These are phyloP conservation scores for Chionographis japonica DNA, from an alignment of 106 monocot genomes.

Conservation along the genomic window DNA sequence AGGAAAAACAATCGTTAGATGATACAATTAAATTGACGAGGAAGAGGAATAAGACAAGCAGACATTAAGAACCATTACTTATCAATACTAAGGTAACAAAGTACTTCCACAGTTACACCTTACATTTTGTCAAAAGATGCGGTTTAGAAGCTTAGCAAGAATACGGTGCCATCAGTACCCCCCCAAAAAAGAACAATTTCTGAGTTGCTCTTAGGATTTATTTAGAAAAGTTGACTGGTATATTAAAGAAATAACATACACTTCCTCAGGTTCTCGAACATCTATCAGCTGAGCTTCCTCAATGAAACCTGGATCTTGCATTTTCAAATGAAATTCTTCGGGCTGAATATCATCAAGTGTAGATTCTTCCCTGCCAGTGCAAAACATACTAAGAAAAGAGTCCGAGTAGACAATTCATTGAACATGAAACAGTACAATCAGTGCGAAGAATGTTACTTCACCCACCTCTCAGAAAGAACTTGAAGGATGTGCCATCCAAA, in stretches of 20 bases:
- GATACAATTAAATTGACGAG: too few relatives aligned
- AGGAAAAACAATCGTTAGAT: too few relatives aligned
- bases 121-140: too few relatives aligned
- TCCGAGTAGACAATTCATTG: background rate
- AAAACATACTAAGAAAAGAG: background rate
- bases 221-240: background rate
- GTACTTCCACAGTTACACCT: too few relatives aligned
- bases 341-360: constrained; percentile 70
- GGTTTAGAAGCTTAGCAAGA: too few relatives aligned
- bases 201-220: background rate
- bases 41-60: too few relatives aligned
- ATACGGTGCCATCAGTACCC: too few relatives aligned
- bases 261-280: constrained; percentile 96
- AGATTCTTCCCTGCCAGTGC: constrained; percentile 52
- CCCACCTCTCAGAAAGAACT: constrained; percentile 90
- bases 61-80: too few relatives aligned
- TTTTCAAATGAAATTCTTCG: constrained; percentile 72
- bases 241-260: constrained; percentile 45
- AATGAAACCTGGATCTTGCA: constrained; percentile 83
- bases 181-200: too few relatives aligned
- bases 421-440: background rate
- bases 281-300: constrained; percentile 93
- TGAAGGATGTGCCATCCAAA: constrained; percentile 95
- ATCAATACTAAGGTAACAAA: too few relatives aligned
- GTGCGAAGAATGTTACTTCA: background rate